Base-by-base conservation (phyloP, 345 rosid genomes). In the Angophora floribunda region DNA sequence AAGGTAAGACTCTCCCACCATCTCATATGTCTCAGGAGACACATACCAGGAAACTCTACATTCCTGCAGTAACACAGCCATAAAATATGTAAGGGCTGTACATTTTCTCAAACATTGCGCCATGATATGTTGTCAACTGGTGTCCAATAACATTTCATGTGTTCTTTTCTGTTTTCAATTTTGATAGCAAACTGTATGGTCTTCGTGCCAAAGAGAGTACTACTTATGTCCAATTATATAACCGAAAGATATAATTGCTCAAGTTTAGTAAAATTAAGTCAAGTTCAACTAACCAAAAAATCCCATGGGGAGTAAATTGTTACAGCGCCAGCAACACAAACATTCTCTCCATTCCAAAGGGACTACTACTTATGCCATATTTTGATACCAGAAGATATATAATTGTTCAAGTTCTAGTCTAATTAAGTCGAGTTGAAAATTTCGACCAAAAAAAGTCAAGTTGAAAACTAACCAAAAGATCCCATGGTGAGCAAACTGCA, bases 401-500 rank as follows among this genome's bases (percentile, higher is more conserved):
- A 63, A 32, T 19, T 26, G 52, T 32, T 49, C 32, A 85, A 85
- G 53, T 47, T 47, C 57, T 28, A 50, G 22, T 50, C 52, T 2
- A 47, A 52, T n/a, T 85, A n/a, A 15, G 57, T 52, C 49, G 9
- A 52, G 30, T 36, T 0, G 85, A 88, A 89, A 26, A 91, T 96
- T 93, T 36, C 41, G 90, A 97, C 99, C 99, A 97, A 91, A 88
- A 97, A 36, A 36, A 36, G 41, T 52, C 49, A 17, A 52, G 30
- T 36, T 0, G 85, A 88, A 89, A 26, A 91, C 97, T 93, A 91
- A 97, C 99, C 99, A 97, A 91, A 88, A 97, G 97, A 92, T 96
- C 99, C 98, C 99, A 96, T 22, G 99, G 99, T 89, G 94, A 93
- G 93, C 98, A 94, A 90, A 97, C 91, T 89, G 98, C 97, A 24